These are phyloP conservation scores for Fraxinus albicans DNA, from an alignment of 305 asterid species.

Conservation along the genomic window DNA sequence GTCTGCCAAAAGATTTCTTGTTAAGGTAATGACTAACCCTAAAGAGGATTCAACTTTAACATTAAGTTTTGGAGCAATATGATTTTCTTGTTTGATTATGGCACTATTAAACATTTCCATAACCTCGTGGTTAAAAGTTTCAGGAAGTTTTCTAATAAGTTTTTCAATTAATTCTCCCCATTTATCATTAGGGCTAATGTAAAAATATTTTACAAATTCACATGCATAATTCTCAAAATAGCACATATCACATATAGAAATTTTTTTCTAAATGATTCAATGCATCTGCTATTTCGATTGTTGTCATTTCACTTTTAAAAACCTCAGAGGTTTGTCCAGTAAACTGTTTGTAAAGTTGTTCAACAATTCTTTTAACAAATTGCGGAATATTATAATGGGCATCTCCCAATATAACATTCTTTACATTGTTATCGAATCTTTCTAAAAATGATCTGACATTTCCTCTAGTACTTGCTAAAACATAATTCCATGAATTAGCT, in stretches of 20 bases:
- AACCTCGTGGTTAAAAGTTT: background rate
- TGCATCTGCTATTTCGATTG: too few species aligned
- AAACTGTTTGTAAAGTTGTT: background rate
- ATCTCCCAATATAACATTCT: too few species aligned
- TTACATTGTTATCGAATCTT: too few species aligned
- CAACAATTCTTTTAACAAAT: background rate
- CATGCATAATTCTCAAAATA: too few species aligned
- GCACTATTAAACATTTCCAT: background rate
- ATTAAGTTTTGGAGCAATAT: background rate
- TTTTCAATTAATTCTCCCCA: accelerated
- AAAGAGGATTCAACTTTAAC: background rate
- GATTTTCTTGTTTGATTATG: accelerated
- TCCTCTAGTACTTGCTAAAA: too few species aligned
- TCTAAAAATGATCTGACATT: too few species aligned
- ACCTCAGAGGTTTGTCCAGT: background rate
- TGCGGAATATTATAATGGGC: too few species aligned
- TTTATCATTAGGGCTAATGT: accelerated
- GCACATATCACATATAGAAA: too few species aligned
- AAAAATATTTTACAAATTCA: too few species aligned
- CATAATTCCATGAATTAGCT: too few species aligned
- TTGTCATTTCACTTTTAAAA: background rate
- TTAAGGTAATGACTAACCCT: background rate
- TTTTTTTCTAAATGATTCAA: too few species aligned
- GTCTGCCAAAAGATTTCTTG: background rate
- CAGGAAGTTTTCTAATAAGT: background rate